A percentile compares a stretch with the other conserved stretches of the same genome.
These are phyloP conservation scores for Waltiozyma sp. DNA, from an alignment of 1,139 yeast species.

Conservation along the genomic window DNA sequence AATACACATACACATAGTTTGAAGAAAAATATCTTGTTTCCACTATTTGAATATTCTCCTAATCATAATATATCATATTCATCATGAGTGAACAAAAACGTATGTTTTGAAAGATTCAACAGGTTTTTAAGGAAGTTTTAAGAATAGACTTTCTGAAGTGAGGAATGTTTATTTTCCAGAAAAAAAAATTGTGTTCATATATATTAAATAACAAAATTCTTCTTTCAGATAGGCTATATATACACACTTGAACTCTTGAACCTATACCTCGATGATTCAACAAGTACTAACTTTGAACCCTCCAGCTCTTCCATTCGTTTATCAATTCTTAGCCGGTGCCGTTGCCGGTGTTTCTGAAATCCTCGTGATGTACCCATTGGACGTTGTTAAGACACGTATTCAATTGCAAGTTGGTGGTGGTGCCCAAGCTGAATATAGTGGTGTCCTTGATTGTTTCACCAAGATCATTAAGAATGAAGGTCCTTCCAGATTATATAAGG, in stretches of 20 bases:
- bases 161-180: neutral
- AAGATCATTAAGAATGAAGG: constrained; percentile 88
- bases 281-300: constrained; percentile 7
- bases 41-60: neutral
- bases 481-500: constrained; percentile 71
- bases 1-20: no score
- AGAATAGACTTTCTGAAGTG: no score
- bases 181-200: no score
- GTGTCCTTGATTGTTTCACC: constrained; percentile 73
- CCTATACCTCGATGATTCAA: neutral
- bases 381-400: constrained; percentile 95
- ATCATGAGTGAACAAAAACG: neutral
- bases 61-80: neutral
- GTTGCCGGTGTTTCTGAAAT: constrained; percentile 97
- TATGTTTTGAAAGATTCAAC: neutral
- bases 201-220: no score
- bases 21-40: no score
- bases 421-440: constrained; percentile 48
- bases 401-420: constrained; percentile 62
- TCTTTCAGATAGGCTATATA: no score
- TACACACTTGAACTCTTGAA: neutral
- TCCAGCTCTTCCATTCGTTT: constrained; percentile 65
- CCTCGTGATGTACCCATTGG: constrained; percentile 94
- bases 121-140: neutral
- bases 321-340: constrained; percentile 92